These are phyloP conservation scores for Sphagnum tenellum DNA, from an alignment of 225 moss, liverwort and hornwort genomes.

Conservation along the genomic window DNA sequence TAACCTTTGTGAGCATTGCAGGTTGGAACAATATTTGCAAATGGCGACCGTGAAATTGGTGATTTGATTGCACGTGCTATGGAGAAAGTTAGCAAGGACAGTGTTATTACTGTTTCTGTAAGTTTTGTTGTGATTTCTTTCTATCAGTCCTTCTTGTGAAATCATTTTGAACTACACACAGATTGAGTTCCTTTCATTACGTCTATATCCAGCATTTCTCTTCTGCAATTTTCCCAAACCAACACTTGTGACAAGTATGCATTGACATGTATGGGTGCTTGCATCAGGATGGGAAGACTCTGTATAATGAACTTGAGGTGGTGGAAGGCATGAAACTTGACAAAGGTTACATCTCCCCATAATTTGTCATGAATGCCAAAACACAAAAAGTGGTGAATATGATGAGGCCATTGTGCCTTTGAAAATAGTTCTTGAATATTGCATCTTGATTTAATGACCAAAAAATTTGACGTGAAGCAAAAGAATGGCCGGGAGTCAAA, in stretches of 20 bases:
- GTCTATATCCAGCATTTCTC: background rate
- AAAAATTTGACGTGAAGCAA: too few species aligned
- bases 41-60: slow-evolving; percentile 51
- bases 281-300: slow-evolving; percentile 43
- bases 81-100: slow-evolving; percentile 50
- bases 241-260: too few species aligned
- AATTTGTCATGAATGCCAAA: slow-evolving; percentile 43
- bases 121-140: slow-evolving; percentile 2
- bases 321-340: slow-evolving; percentile 55
- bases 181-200: too few species aligned
- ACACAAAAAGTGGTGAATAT: slow-evolving; percentile 34
- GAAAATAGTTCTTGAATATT: too few species aligned
- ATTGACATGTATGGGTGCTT: background rate
- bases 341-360: slow-evolving; percentile 44
- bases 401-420: background rate
- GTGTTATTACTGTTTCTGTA: slow-evolving; percentile 44
- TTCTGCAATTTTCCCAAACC: too few species aligned
- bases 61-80: slow-evolving; percentile 48
- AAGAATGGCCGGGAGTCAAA: too few species aligned
- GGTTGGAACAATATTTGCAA: slow-evolving; percentile 47
- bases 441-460: too few species aligned
- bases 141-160: background rate
- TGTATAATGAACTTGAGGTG: slow-evolving; percentile 47
- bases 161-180: too few species aligned
- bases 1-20: slow-evolving; percentile 6